A percentile compares a stretch with the other conserved stretches of the same genome.
Conservation (phyloP, 352 stramenopile genomes). For the Phytophthora crassamura region DNA sequence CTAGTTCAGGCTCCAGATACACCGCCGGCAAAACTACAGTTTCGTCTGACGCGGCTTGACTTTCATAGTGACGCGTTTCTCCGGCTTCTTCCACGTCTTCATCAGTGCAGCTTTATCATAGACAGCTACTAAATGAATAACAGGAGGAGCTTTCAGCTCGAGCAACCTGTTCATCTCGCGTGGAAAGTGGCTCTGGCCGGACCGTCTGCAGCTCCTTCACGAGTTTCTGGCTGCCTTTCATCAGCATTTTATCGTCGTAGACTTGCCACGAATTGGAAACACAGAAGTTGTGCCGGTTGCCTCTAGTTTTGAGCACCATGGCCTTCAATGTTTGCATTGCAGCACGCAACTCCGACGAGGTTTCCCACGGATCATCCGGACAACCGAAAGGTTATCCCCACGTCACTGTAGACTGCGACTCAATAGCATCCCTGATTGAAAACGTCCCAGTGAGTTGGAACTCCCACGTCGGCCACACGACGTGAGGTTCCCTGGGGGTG, state of each 20-base stretch:
- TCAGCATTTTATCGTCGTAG: neutral
- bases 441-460: neutral
- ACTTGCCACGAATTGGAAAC: neutral
- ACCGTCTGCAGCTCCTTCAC: neutral
- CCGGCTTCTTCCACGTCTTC: neutral
- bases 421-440: neutral
- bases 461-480: slow-evolving; percentile 3
- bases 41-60: neutral
- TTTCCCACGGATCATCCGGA: too few species aligned
- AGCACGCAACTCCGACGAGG: neutral
- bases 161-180: neutral
- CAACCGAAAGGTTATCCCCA: slow-evolving; percentile 1
- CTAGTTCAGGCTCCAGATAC: too few species aligned
- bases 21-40: too few species aligned
- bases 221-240: neutral
- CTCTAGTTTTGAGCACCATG: neutral
- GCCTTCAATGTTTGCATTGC: neutral
- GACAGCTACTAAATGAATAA: neutral
- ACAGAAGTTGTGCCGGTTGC: neutral
- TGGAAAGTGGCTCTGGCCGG: neutral
- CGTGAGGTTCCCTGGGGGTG: neutral
- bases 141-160: neutral
- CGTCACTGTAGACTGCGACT: neutral
- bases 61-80: neutral
- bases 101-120: neutral